A percentile compares a stretch with the other conserved stretches of the same genome.
Conservation (phyloP, 2,329 filamentous ascomycete species). For the Cytospora paraplurivora region DNA sequence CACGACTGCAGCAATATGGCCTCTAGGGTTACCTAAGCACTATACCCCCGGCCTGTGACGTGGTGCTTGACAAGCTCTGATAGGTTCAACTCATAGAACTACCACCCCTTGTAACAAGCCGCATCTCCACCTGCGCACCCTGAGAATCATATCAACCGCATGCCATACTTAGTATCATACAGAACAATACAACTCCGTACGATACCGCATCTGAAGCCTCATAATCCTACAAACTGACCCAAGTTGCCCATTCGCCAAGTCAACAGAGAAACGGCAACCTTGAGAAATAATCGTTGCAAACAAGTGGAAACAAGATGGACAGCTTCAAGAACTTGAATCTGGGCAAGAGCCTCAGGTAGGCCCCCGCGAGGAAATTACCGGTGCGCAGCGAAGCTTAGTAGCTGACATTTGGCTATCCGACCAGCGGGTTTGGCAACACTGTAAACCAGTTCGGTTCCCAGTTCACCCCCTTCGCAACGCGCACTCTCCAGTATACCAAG, state of each 20-base stretch:
- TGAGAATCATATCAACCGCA: background rate
- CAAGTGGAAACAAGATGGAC: conserved; percentile 47
- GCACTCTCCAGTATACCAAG: conserved; percentile 96
- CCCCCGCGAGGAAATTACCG: conserved; percentile 26
- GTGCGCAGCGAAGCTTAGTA: conserved; percentile 21
- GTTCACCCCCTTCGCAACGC: conserved; percentile 89
- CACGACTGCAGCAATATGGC: too few species aligned
- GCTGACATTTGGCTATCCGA: conserved; percentile 37
- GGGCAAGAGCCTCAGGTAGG: conserved; percentile 58
- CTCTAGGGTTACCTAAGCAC: conserved; percentile 10
- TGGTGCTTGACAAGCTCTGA: conserved; percentile 3
- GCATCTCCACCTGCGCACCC: conserved; percentile 1
- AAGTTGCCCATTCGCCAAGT: conserved; percentile 11
- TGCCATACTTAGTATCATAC: background rate
- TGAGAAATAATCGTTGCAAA: background rate
- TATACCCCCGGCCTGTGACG: background rate
- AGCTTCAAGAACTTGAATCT: conserved; percentile 60
- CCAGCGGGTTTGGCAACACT: conserved; percentile 45
- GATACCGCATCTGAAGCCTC: conserved; percentile 1
- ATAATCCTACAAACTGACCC: conserved; percentile 11
- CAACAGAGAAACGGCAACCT: background rate
- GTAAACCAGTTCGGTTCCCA: conserved; percentile 59
- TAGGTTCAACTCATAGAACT: conserved; percentile 9
- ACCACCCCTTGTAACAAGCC: conserved; percentile 1
- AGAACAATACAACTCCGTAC: background rate